Conservation (phyloP, 495 filamentous ascomycete genomes). For the Lentithecium fluviatile region DNA sequence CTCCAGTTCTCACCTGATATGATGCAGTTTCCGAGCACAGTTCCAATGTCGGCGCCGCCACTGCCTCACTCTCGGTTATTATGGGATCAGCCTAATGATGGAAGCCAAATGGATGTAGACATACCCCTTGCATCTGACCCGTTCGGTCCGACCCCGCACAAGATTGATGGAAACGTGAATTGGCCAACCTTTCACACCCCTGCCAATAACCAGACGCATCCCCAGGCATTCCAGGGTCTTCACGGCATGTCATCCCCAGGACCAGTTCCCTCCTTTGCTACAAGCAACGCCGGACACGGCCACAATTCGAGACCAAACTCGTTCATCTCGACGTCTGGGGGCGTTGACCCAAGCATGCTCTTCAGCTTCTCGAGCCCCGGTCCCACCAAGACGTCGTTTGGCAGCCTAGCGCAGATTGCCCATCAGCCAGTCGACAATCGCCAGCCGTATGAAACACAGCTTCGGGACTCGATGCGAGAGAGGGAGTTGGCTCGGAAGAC, state of each 20-base stretch:
- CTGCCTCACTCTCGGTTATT: constrained; percentile 67
- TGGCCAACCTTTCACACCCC: constrained; percentile 24
- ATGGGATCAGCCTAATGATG: constrained; percentile 63
- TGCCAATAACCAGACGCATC: constrained; percentile 20
- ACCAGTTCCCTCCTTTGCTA: constrained; percentile 14
- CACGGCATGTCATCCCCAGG: constrained; percentile 26
- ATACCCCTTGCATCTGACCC: constrained; percentile 36
- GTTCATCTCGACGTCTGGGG: constrained; percentile 33
- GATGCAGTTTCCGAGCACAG: constrained; percentile 68
- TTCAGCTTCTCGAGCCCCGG: constrained; percentile 38
- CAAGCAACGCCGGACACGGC: constrained; percentile 7
- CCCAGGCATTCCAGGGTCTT: constrained; percentile 32
- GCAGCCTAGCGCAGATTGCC: constrained; percentile 7
- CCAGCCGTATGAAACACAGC: constrained; percentile 39
- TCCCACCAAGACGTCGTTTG: constrained; percentile 8
- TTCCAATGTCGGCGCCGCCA: constrained; percentile 66
- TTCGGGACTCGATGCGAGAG: constrained; percentile 33
- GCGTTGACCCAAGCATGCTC: constrained; percentile 39
- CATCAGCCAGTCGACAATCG: constrained; percentile 10
- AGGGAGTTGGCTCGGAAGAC: constrained; percentile 27
- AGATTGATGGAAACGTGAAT: constrained; percentile 17
- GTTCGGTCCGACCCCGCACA: constrained; percentile 37
- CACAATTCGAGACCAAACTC: constrained; percentile 25
- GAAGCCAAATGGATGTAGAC: constrained; percentile 35
- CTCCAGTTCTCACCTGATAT: constrained; percentile 63